Percentiles rank a stretch among this genome's conserved stretches.
These are phyloP conservation scores for Diaporthe sp. DNA, from an alignment of 2,329 filamentous ascomycete genomes.

Conservation along the genomic window DNA sequence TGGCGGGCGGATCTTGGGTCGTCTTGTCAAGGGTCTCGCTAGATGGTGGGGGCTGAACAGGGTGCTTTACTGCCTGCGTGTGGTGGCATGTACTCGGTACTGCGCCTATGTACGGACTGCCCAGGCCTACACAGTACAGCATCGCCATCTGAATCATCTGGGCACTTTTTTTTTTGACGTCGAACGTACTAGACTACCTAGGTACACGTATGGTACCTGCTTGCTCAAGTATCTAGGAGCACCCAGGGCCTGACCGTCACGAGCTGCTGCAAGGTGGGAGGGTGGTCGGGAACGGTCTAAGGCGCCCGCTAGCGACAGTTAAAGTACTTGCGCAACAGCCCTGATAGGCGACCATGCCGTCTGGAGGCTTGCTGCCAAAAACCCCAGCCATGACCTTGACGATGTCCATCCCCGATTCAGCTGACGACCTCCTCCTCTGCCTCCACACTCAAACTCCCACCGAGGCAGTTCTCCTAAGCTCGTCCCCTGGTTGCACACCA, in stretches of 20 bases:
- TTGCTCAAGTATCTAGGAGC: background rate
- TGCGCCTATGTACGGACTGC: background rate
- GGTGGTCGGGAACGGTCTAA: background rate
- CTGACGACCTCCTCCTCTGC: background rate
- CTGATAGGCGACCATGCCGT: background rate
- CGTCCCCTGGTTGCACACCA: background rate
- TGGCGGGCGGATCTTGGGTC: conserved; percentile 14
- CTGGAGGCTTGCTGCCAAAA: conserved; percentile 7
- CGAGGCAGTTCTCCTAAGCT: background rate
- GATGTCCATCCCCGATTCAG: conserved; percentile 12
- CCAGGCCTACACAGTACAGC: too few species aligned
- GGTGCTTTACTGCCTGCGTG: background rate
- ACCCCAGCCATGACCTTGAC: background rate
- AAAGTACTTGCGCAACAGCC: background rate
- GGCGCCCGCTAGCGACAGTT: background rate
- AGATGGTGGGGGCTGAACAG: background rate
- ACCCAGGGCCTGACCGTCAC: background rate
- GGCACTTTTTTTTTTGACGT: background rate
- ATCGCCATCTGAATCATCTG: too few species aligned
- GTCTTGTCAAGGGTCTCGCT: conserved; percentile 15
- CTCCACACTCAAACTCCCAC: background rate
- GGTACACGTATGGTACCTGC: background rate
- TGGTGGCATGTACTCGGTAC: background rate
- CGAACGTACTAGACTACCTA: too few species aligned
- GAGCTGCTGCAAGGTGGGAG: background rate